Evolutionary conservation across 306 rosid genomes (phyloP), one percentile per base, ranked within the genome.

Genomic region (Calophaca sinica): DNA sequence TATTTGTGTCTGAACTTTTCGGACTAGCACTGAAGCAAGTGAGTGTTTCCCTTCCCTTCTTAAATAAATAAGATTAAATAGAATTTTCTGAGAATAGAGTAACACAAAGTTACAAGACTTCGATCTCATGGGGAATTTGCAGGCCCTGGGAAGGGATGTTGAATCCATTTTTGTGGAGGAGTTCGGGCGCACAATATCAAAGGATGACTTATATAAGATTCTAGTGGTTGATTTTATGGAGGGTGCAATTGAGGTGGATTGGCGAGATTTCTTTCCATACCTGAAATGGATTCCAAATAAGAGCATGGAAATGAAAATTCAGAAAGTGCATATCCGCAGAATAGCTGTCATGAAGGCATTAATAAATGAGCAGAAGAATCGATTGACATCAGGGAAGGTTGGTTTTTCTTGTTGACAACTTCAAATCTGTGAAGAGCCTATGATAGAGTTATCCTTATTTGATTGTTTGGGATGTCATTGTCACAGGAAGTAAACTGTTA

Each of bases 201-300:
- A 71, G 71, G 85, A 89, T 2, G 97, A 87, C 6, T 36, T 92
- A 35, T 86, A 89, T 29, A 81, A 75, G 72, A 77, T 80, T 79
- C 88, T 94, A 26, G 99, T 94, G 75, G 51, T 81, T 54, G 99
- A 92, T 73, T 14, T 82, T 8, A 87, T 92, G 96, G 93, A 92
- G 81, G 97, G 97, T 62, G 97, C 97, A 46, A 92, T 94, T 53
- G 96, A 94, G 64, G 93, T 94, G 80, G 99, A 94, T 62, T 94
- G 99, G 99, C 82, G 99, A 78, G 99, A 94, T 72, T 94, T 94
- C 86, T 94, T 94, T 79, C 99, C 99, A 2, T 92, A 92, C 79
- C 83, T 94, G 77, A 85, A 74, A 75, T 94, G 99, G 99, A 61
- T 94, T 88, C 99, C 99, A 11, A 94, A 94, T 80, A 87, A 53